Base-by-base conservation (phyloP, 2,329 filamentous ascomycete species). In the Cercospora sp. region DNA sequence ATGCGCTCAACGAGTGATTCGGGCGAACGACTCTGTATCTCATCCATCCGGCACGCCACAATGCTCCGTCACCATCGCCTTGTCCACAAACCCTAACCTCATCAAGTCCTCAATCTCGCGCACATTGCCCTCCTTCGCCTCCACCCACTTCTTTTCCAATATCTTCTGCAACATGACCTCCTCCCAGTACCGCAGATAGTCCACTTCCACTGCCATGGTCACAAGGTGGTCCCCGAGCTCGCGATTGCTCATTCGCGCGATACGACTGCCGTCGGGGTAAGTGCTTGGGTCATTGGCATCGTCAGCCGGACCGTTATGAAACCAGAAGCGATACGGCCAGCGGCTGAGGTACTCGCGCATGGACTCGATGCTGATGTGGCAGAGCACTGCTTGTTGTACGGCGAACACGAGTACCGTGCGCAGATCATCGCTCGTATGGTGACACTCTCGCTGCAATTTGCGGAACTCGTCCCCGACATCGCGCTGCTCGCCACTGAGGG, bases 71-170 rank as follows among this genome's bases (percentile, higher is more conserved):
- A 64, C 66, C 66, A 64, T 60, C 3, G 45, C 57, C 62, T 55
- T 60, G 30, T 61, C 48, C 42, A 67, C 48, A 26, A 55, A 67
- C 7, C 57, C 57, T 23, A 67, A 31, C 16, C 39, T 42, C 61
- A 64, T n/a, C 31, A 67, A 55, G 31, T 45, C 61, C 20, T 33
- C 2, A 51, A 67, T 64, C 57, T 67, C 66, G 6, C n/a, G 5
- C 23, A 55, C 61, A 7, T 61, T 58, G n/a, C 66, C 66, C 10
- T 57, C 18, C 42, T 26, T 33, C 9, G 66, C 66, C 23, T 31
- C 16, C 20, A 2, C 5, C 66, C 66, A 67, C 66, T 67, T 67
- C 31, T 53, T 20, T n/a, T 45, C 18, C 61, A 64, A 18, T 31
- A 67, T 59, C 12, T 13, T 31, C 61, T 48, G 16, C 39, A 5